These are phyloP conservation scores for Xerophyta viscosa DNA, from an alignment of 106 monocot genomes.

Conservation along the genomic window DNA sequence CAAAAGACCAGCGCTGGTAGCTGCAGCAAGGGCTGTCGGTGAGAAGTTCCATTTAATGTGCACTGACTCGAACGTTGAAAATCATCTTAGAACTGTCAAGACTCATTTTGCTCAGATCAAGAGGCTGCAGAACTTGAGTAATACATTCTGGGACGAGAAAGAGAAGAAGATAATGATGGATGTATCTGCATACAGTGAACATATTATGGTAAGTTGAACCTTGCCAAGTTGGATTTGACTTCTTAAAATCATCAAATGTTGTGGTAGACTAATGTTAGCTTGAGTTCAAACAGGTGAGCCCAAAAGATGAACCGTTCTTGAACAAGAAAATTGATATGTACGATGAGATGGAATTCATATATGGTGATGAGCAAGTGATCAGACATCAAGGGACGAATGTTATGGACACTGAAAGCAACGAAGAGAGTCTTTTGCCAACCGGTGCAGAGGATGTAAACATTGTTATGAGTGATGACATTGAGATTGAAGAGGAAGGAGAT, in stretches of 20 bases:
- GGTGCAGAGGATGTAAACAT: constrained; percentile 14
- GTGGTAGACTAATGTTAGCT: background rate
- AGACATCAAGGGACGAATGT: background rate
- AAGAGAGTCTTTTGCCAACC: background rate
- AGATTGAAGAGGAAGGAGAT: constrained; percentile 12
- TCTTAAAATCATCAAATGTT: background rate
- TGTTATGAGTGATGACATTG: constrained; percentile 14
- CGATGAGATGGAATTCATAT: constrained; percentile 19
- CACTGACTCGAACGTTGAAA: constrained; percentile 22
- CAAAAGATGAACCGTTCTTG: constrained; percentile 23
- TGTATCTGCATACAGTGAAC: constrained; percentile 4
- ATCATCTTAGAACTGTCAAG: constrained; percentile 31
- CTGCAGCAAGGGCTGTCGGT: constrained; percentile 24
- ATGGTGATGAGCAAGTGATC: constrained; percentile 2
- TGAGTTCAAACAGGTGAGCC: constrained; percentile 10
- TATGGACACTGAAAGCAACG: background rate
- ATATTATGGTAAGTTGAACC: constrained; percentile 13
- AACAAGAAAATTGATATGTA: constrained; percentile 30
- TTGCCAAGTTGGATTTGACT: background rate
- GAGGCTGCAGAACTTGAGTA: constrained; percentile 12
- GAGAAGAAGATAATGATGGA: constrained; percentile 27
- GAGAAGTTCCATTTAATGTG: constrained; percentile 21
- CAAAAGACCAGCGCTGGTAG: constrained; percentile 20
- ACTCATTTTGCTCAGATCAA: constrained; percentile 17
- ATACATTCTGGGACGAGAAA: constrained; percentile 10